Evolutionary conservation across 192 early-diverging fungal species (phyloP).

Genomic region (Backusella macrospora): DNA sequence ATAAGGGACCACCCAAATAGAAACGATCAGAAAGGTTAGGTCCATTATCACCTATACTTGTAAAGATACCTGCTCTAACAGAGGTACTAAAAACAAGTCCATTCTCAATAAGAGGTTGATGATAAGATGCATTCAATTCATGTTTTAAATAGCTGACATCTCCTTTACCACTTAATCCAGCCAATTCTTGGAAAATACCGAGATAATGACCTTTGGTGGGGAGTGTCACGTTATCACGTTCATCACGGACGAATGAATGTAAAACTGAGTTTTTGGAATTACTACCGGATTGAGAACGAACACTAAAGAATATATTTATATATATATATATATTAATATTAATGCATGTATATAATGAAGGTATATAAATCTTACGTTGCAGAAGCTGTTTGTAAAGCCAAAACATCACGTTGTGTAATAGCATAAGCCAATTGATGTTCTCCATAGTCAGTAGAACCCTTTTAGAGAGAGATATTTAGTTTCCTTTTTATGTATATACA

Average conservation of each 20-base stretch:
- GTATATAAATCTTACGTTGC: not conserved
- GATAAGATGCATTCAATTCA: slow-evolving; percentile 68
- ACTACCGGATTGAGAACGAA: slow-evolving; percentile 19
- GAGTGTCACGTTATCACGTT: slow-evolving; percentile 75
- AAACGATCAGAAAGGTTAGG: slow-evolving; percentile 86
- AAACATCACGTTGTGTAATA: slow-evolving; percentile 5
- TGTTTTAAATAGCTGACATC: slow-evolving; percentile 74
- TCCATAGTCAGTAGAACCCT: slow-evolving; percentile 6
- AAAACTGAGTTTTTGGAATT: slow-evolving; percentile 74
- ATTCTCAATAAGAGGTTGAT: slow-evolving; percentile 4
- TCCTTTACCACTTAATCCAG: slow-evolving; percentile 76
- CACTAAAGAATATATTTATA: not conserved
- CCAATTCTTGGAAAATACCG: slow-evolving; percentile 63
- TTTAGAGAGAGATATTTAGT: not conserved
- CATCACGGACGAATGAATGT: slow-evolving; percentile 69
- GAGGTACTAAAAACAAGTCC: slow-evolving; percentile 41
- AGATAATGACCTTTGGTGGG: slow-evolving; percentile 72
- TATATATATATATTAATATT: not conserved
- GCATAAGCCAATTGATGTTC: slow-evolving; percentile 16
- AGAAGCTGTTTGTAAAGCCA: slow-evolving; percentile 11
- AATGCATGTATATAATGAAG: not conserved
- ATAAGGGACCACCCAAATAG: slow-evolving; percentile 84
- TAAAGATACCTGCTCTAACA: slow-evolving; percentile 68
- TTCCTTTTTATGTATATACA: not conserved
- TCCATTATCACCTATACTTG: slow-evolving; percentile 48